These are phyloP conservation scores for Ustilago shanxiensis DNA, from an alignment of 1,284 basidiomycete genomes.

Conservation along the genomic window DNA sequence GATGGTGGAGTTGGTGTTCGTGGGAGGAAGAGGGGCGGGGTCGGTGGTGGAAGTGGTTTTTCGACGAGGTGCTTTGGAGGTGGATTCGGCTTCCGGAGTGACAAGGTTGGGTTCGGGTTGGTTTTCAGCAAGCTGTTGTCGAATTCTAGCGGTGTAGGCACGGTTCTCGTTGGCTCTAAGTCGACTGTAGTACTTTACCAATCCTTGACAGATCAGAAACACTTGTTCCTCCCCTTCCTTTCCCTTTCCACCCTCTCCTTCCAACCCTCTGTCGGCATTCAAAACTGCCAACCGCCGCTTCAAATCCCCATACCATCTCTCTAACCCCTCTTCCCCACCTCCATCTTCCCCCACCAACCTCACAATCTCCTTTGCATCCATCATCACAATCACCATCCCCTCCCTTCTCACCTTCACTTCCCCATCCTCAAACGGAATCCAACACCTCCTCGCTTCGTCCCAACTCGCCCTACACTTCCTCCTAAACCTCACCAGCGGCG, in stretches of 20 bases:
- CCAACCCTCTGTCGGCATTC: not conserved
- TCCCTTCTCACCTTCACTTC: conserved; percentile 32
- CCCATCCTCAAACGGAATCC: conserved; percentile 35
- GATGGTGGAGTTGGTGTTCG: not conserved
- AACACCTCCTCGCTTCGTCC: conserved; percentile 31
- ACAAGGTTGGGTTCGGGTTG: not conserved
- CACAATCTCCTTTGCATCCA: conserved; percentile 42
- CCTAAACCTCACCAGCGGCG: conserved; percentile 35
- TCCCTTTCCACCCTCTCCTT: not conserved
- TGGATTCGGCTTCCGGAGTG: too few species aligned
- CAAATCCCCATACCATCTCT: conserved; percentile 40
- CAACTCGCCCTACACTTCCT: conserved; percentile 35
- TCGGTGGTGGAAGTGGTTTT: conserved; percentile 1
- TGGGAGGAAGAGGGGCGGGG: too few species aligned
- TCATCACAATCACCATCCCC: conserved; percentile 25
- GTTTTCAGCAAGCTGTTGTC: conserved; percentile 37
- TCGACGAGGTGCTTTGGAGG: conserved; percentile 9
- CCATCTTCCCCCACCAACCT: conserved; percentile 22
- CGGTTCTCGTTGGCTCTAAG: conserved; percentile 36
- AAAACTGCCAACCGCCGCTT: conserved; percentile 15
- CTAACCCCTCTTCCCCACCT: conserved; percentile 18
- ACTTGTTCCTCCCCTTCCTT: conserved; percentile 19
- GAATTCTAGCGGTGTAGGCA: conserved; percentile 44
- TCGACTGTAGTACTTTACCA: conserved; percentile 38
- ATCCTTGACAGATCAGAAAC: conserved; percentile 49